Base-by-base conservation (phyloP, 163 green algal species). In the Coccomyxa subellipsoidea region DNA sequence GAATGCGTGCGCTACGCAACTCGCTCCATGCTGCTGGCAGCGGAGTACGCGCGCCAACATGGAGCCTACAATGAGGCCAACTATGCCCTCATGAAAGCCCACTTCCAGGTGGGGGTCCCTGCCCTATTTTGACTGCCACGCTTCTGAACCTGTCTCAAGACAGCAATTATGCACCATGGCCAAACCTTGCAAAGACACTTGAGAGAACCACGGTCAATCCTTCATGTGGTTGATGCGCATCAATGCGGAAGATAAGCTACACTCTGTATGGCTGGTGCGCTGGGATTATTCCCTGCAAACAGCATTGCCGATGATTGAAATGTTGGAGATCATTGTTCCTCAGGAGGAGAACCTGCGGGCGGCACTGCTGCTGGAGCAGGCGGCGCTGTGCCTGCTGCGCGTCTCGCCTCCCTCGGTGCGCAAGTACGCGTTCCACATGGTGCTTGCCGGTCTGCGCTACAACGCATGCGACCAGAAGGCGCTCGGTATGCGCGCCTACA, bases 371-470 rank as follows among this genome's bases (percentile, higher is more conserved):
- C 87, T 99, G 82, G 96, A 99, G 89, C 92, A 96, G 87, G 92
- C 95, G 23, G 96, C 94, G 1, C 89, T 93, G 69, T 87, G 71
- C 18, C 94, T 96, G 85, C 88, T 98, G 71, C 90, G 87, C 39
- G 75, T 80, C 8, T 18, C 37, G 31, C 89, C 87, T 2, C 91
- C 95, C 2, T 85, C 85, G 77, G n/a, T 90, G 35, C 93, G 96
- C 85, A 98, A 98, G 84, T 97, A 94, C 84, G 94, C 92, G 21
- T 99, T 99, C 85, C 89, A 97, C 70, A 92, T 97, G 77, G 93
- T 98, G 53, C 92, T 99, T 47, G 95, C 96, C 2, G 96, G 93
- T 7, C 91, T 98, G 82, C 90, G 95, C 32, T 99, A 95, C 90
- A 92, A 95, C 79, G 86, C 90, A 36, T 90, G 86, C 35, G 84